Evolutionary conservation across 345 rosid genomes (phyloP).

Genomic region (Schrenkiella parvula): DNA sequence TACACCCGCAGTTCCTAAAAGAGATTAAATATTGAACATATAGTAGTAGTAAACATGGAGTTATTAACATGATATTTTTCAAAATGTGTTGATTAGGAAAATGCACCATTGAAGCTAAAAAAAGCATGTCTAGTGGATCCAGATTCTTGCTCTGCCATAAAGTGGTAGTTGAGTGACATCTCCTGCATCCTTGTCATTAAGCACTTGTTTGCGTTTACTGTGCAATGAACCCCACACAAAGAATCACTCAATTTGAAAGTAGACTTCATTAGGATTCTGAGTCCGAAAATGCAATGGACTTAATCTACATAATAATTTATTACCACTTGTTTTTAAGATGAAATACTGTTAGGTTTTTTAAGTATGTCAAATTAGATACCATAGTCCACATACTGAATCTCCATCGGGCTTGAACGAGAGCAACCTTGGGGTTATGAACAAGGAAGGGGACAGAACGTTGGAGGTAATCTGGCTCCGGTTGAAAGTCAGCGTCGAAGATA

Average conservation of each 20-base stretch:
- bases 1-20: conserved; percentile 88
- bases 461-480: conserved; percentile 47
- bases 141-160: conserved; percentile 36
- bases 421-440: conserved; percentile 39
- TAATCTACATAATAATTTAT: neutral
- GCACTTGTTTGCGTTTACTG: conserved; percentile 35
- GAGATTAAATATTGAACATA: neutral
- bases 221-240: neutral
- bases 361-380: neutral
- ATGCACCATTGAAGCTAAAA: conserved; percentile 34
- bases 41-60: neutral
- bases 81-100: neutral
- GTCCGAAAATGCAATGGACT: neutral
- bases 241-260: neutral
- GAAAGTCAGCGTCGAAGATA: conserved; percentile 56
- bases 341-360: neutral
- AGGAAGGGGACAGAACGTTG: conserved; percentile 44
- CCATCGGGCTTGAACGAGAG: conserved; percentile 57
- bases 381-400: conserved; percentile 42
- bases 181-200: conserved; percentile 39
- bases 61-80: neutral
- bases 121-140: conserved; percentile 32
- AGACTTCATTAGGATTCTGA: neutral
- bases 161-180: conserved; percentile 35
- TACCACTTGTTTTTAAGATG: neutral